Conservation (phyloP, 768 basidiomycete species). For the Boletellus sp. region DNA sequence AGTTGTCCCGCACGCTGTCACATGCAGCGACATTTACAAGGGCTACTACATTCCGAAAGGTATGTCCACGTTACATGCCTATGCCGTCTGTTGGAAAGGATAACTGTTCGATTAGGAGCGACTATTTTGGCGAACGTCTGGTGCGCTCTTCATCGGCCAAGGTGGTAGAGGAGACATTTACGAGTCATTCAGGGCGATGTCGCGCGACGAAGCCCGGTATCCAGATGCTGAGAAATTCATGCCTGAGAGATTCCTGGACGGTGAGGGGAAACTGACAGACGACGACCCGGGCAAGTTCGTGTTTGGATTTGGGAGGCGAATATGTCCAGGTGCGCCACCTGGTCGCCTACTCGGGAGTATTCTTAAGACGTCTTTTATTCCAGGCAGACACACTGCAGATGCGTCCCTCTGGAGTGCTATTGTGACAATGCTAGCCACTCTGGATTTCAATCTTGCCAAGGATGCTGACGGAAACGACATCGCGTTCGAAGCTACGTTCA, state of each 20-base stretch:
- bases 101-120: not conserved
- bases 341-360: too few relatives aligned
- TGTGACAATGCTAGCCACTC: not conserved
- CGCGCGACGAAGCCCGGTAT: conserved; percentile 9
- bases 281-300: conserved; percentile 1
- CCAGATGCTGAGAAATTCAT: conserved; percentile 6
- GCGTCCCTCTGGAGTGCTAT: not conserved
- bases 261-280: not conserved
- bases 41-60: not conserved
- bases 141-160: not conserved
- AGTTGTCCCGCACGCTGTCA: not conserved
- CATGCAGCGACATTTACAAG: not conserved
- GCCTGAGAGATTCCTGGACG: conserved; percentile 10
- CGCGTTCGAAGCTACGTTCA: not conserved
- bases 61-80: not conserved
- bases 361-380: too few relatives aligned
- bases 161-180: not conserved
- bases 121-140: not conserved
- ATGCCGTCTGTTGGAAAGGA: not conserved
- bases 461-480: not conserved
- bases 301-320: conserved; percentile 4
- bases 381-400: not conserved
- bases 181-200: not conserved
- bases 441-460: not conserved
- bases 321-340: not conserved